These are phyloP conservation scores for Coemansia biformis DNA, from an alignment of 192 early-diverging fungal species.

Conservation along the genomic window DNA sequence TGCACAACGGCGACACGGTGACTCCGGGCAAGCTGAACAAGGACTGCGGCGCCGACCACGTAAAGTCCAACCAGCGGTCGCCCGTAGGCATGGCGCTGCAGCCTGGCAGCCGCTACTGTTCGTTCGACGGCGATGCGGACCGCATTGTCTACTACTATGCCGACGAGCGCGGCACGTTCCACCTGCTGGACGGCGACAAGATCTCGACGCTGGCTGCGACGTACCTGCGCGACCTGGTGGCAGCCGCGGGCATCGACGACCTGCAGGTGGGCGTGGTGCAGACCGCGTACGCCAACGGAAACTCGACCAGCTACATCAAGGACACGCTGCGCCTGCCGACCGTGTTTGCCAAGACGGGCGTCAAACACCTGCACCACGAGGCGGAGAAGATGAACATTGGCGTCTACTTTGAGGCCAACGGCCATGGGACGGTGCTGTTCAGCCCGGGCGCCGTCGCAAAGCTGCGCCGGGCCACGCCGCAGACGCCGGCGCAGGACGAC, in stretches of 20 bases:
- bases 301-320: constrained; percentile 86
- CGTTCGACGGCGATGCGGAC: constrained; percentile 98
- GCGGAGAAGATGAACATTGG: constrained; percentile 96
- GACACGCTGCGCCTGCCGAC: constrained; percentile 90
- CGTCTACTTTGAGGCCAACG: constrained; percentile 99
- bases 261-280: constrained; percentile 95
- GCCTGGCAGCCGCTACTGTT: constrained; percentile 72
- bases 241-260: constrained; percentile 66
- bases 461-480: constrained; percentile 25
- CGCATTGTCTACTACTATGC: constrained; percentile 94
- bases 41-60: constrained; percentile 95
- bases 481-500: constrained; percentile 67
- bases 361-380: constrained; percentile 99
- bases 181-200: constrained; percentile 97
- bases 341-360: constrained; percentile 92
- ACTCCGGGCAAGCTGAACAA: constrained; percentile 76
- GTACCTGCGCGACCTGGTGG: constrained; percentile 88
- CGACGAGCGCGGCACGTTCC: constrained; percentile 70
- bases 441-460: constrained; percentile 71
- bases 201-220: constrained; percentile 92
- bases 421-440: constrained; percentile 98
- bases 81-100: constrained; percentile 65
- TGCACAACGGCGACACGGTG: constrained; percentile 72
- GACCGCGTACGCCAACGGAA: constrained; percentile 99
- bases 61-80: constrained; percentile 82